phyloP scores from a whole-genome alignment of 1,284 basidiomycete genomes.

The Malassezia slooffiae region DNA sequence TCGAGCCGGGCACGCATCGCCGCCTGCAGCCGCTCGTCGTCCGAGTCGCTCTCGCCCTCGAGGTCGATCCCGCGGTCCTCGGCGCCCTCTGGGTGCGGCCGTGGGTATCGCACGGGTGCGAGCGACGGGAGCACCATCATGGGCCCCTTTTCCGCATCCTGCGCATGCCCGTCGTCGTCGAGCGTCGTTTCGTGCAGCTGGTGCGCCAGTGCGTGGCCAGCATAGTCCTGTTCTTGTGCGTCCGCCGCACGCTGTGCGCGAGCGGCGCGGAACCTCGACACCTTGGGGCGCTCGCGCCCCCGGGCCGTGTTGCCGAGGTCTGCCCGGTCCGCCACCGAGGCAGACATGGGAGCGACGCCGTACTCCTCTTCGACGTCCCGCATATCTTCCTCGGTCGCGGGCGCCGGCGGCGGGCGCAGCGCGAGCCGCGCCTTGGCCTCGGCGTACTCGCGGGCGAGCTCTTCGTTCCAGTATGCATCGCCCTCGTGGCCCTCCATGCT shows the following conservation, averaged over 20 bases:
- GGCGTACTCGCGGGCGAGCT: constrained; percentile 35
- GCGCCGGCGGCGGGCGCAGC: background rate
- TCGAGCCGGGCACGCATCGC: constrained; percentile 25
- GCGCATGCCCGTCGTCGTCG: too few species aligned
- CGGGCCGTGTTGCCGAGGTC: constrained; percentile 15
- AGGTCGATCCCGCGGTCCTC: constrained; percentile 15
- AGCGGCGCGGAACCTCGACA: constrained; percentile 31
- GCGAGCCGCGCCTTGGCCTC: constrained; percentile 25
- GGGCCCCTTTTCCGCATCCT: too few species aligned
- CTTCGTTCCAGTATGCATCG: constrained; percentile 19
- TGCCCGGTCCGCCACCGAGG: constrained; percentile 20
- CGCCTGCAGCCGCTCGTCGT: constrained; percentile 25
- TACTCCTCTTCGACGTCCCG: constrained; percentile 7
- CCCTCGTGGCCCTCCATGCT: constrained; percentile 20
- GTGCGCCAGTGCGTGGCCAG: background rate
- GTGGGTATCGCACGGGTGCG: constrained; percentile 18
- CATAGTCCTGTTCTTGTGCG: background rate
- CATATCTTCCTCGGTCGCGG: background rate
- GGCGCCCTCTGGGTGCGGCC: background rate
- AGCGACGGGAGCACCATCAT: constrained; percentile 14
- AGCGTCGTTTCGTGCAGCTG: background rate
- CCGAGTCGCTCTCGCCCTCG: constrained; percentile 30
- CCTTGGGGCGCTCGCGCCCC: constrained; percentile 7
- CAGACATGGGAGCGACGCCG: constrained; percentile 23
- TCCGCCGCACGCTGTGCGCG: constrained; percentile 10